These are phyloP conservation scores for Lactarius akahatsu DNA, from an alignment of 768 basidiomycete genomes.

Conservation along the genomic window DNA sequence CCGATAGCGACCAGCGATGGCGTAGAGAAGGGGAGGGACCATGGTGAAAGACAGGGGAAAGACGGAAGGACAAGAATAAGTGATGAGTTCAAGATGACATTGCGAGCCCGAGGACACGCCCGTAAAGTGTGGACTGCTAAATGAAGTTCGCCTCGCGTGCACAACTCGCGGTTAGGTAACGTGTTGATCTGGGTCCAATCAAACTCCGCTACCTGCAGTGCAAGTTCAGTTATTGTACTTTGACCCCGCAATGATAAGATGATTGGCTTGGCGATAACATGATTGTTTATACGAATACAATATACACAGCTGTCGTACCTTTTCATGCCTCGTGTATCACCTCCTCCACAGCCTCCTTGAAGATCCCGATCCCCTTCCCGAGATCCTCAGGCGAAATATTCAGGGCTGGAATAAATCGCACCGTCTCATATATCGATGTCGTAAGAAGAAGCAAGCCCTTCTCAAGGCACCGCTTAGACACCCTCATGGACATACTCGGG, in stretches of 20 bases:
- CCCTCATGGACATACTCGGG: constrained; percentile 60
- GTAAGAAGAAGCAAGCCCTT: constrained; percentile 86
- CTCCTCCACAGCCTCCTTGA: constrained; percentile 68
- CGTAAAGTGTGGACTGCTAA: not conserved
- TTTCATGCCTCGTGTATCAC: constrained; percentile 48
- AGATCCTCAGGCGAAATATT: constrained; percentile 78
- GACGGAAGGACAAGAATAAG: not conserved
- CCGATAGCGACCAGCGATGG: not conserved
- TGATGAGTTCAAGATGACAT: not conserved
- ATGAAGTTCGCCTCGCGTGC: not conserved
- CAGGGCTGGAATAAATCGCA: constrained; percentile 92
- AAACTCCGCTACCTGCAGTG: not conserved
- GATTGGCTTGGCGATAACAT: not conserved
- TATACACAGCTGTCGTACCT: not conserved
- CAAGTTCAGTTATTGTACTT: too few species aligned
- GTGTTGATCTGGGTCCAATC: not conserved
- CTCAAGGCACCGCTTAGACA: constrained; percentile 79
- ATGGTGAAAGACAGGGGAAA: constrained; percentile 4
- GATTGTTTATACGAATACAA: not conserved
- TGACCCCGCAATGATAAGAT: not conserved
- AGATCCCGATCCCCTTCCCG: constrained; percentile 62
- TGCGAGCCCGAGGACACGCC: constrained; percentile 11
- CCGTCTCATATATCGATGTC: constrained; percentile 83
- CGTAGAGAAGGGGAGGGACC: not conserved
- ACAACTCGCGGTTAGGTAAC: not conserved